Evolutionary conservation across 768 basidiomycete species (phyloP), one percentile per base, ranked within the genome.

Genomic region (Mrakia blollopis): DNA sequence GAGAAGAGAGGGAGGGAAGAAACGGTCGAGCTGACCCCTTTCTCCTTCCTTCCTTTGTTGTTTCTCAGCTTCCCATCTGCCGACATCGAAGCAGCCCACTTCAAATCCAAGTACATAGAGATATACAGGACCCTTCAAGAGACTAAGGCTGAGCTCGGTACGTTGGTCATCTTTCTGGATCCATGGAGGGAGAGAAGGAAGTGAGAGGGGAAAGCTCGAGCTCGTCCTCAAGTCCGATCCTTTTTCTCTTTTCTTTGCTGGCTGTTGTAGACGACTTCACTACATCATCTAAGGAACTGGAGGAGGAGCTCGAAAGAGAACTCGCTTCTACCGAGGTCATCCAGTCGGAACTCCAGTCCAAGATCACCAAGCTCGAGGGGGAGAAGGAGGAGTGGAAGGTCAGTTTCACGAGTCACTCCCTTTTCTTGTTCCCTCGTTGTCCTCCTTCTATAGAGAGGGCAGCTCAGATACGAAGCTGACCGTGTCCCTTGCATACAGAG

Each of bases 371-470:
- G n/a, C 72, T 83, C 6, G 82, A 83, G 65, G 75, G 65, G 13
- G 74, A 72, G 37, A 77, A 75, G 76, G 72, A 72, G 21, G 71
- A 93, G 41, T 96, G 94, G 94, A 96, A 96, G 90, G 94, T 93
- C 76, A 73, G 88, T 84, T 32, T 28, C 9, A 28, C 3, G 13
- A 16, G 21, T 25, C 60, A 14, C 39, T 41, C 73, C 28, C 5
- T 28, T n/a, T n/a, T n/a, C n/a, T n/a, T n/a, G n/a, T n/a, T n/a
- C n/a, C 37, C 44, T 4, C 21, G 50, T 70, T 5, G 18, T 25
- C 88, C 92, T 47, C 90, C 87, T 61, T 28, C 0, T 50, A 25
- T 11, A 28, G 5, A n/a, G 16, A 77, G 0, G 30, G 13, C 28
- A 23, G 6, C 6, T 16, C n/a, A 35, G 14, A 2, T 2, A 41